Base-by-base conservation (phyloP, 1,139 yeast species). In the Geotrichum aggregatum region DNA sequence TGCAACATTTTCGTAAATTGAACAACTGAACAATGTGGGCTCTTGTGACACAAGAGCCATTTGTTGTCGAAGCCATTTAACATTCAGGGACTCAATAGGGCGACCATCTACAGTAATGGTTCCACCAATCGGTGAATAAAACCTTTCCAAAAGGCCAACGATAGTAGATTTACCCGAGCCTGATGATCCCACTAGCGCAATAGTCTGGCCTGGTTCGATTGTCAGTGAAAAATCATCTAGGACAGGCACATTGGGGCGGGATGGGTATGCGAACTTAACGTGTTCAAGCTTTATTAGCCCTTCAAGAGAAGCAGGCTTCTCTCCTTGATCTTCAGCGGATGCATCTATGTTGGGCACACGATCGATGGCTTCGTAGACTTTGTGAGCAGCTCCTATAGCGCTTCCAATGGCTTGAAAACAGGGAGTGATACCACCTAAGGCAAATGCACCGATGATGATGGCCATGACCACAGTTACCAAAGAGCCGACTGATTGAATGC, bases 101-200 rank as follows among this genome's bases (percentile, higher is more conserved):
- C 71, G 72, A 1, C 87, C 88, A 50, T 91, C 95, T 47, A 89
- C 74, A 2, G 73, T 66, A 38, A 89, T 80, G 18, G 72, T 66
- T 16, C 97, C 96, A 1, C 76, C 66, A 52, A 79, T 76, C 1
- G 77, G 76, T 42, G 75, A 74, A 66, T 88, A 87, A 54, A 87
- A 81, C 50, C 96, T 76, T 57, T 88, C 74, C 22, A 89, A 69
- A 46, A 89, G 70, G 6, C 88, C 80, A 1, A 91, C 84, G 35
- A 89, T 77, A 0, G 97, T 89, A 4, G 95, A 85, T 65, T 89
- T 89, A 18, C 97, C 97, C 54, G 94, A 83, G 0, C 97, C 97
- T 16, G 95, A 86, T n/a, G 92, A 87, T 0, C 97, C 97, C 14
- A 88, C 96, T 51, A 89, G 77, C 63, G 96, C 92, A 6, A 92